phyloP scores from a whole-genome alignment of 257 asterid species.

The Solanum lignicaule region DNA sequence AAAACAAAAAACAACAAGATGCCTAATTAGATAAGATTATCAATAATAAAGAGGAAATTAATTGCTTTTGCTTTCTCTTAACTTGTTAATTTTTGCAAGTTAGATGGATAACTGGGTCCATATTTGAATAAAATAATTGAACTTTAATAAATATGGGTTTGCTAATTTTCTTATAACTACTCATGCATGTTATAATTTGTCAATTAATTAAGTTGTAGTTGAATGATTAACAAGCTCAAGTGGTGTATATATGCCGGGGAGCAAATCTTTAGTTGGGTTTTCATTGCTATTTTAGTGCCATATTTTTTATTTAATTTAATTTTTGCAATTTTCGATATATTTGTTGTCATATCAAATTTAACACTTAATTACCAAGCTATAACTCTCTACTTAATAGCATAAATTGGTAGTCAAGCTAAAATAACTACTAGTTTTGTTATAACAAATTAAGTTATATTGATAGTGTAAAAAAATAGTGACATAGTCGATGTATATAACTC shows the following conservation, averaged over 20 bases:
- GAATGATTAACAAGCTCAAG: background rate
- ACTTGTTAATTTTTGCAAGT: background rate
- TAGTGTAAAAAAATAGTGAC: background rate
- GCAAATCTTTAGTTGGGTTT: background rate
- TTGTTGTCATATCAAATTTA: background rate
- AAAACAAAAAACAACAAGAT: background rate
- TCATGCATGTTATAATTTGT: background rate
- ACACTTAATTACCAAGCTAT: background rate
- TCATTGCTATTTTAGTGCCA: background rate
- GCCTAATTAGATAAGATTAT: background rate
- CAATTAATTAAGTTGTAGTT: background rate
- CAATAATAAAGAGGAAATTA: background rate
- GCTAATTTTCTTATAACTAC: background rate
- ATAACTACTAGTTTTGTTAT: background rate
- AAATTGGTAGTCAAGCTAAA: background rate
- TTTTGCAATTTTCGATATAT: background rate
- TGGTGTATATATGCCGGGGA: background rate
- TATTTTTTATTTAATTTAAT: too few relatives aligned
- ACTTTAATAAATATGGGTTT: background rate
- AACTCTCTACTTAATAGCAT: background rate
- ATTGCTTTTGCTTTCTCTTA: background rate
- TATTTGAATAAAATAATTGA: background rate
- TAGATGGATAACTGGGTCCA: background rate
- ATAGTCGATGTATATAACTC: background rate
- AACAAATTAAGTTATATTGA: too few relatives aligned